These are phyloP conservation scores for Saturnispora kantuleensis DNA, from an alignment of 805 yeast genomes.

Conservation along the genomic window DNA sequence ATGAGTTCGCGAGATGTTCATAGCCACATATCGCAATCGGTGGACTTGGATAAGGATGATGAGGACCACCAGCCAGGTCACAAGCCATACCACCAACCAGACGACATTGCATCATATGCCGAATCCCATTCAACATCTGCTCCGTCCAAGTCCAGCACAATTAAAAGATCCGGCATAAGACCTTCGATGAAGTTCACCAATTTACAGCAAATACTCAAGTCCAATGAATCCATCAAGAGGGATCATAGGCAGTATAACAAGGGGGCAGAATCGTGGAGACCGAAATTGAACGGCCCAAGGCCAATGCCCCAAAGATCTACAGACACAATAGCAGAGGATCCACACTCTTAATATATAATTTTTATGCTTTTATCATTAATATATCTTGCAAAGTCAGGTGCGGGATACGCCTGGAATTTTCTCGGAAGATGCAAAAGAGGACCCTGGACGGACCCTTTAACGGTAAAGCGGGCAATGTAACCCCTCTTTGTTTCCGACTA, in stretches of 20 bases:
- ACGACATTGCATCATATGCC: no score
- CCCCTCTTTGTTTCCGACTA: no score
- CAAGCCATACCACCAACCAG: no score
- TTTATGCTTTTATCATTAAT: not conserved
- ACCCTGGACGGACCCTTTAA: no score
- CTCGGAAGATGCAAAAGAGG: no score
- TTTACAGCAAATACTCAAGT: slow-evolving; percentile 7
- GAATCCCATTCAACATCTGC: no score
- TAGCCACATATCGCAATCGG: no score
- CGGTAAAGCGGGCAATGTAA: no score
- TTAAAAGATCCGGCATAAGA: slow-evolving; percentile 13
- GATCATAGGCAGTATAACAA: not conserved
- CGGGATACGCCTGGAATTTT: not conserved
- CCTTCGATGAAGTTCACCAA: slow-evolving; percentile 5
- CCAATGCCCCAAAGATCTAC: slow-evolving; percentile 3
- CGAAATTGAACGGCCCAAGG: slow-evolving; percentile 4
- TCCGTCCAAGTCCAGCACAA: no score
- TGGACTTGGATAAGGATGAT: no score
- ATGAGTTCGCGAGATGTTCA: no score
- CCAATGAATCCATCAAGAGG: not conserved
- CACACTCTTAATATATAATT: not conserved
- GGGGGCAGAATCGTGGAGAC: slow-evolving; percentile 6
- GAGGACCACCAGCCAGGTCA: no score
- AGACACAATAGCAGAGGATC: not conserved
- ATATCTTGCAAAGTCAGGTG: not conserved